Conservation (phyloP, 192 early-diverging fungal genomes). For the Oehlia diaphana region DNA sequence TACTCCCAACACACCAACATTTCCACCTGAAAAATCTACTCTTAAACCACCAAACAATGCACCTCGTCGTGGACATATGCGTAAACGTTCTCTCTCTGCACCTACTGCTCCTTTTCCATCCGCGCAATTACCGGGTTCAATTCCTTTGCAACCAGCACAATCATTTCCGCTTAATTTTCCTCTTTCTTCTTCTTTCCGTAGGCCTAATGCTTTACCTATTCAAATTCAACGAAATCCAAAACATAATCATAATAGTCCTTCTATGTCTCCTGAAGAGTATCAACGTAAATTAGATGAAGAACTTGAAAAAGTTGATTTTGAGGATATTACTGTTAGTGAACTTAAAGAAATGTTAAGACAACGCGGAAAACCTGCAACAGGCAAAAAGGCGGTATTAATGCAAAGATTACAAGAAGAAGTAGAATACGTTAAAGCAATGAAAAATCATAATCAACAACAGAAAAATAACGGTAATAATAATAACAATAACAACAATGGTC, state of each 20-base stretch:
- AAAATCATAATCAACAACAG: conserved; percentile 31
- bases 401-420: conserved; percentile 65
- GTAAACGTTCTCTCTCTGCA: conserved; percentile 30
- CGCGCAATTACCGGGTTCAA: neutral
- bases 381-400: conserved; percentile 72
- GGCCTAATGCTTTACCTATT: conserved; percentile 27
- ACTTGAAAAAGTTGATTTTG: conserved; percentile 64
- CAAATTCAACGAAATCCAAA: conserved; percentile 29
- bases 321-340: conserved; percentile 74
- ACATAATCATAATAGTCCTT: conserved; percentile 17
- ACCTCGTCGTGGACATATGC: conserved; percentile 29
- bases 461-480: conserved; percentile 12
- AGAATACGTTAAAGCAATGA: conserved; percentile 46
- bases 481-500: conserved; percentile 4
- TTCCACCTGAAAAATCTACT: conserved; percentile 14
- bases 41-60: neutral
- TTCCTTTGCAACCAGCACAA: conserved; percentile 16
- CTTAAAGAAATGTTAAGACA: conserved; percentile 72
- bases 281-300: conserved; percentile 61
- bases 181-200: conserved; percentile 6
- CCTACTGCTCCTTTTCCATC: conserved; percentile 8
- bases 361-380: conserved; percentile 65
- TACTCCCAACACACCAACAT: conserved; percentile 18
- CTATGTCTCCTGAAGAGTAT: conserved; percentile 44
- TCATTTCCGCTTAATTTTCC: conserved; percentile 17